A percentile compares a stretch with the other conserved stretches of the same genome.
These are phyloP conservation scores for Botrytis elliptica DNA, from an alignment of 2,329 filamentous ascomycete genomes.

Conservation along the genomic window DNA sequence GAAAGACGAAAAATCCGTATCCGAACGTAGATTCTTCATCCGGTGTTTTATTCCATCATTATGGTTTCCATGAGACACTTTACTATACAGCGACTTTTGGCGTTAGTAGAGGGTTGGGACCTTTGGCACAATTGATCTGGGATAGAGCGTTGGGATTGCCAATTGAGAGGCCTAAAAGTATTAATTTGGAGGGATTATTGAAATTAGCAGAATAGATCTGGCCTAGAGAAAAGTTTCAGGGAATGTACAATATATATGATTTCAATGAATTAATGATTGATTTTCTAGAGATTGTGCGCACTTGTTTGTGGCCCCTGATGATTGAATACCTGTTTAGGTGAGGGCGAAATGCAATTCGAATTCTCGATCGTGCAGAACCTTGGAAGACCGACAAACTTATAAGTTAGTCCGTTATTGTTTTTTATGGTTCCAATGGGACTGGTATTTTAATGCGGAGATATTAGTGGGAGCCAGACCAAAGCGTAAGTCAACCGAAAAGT, in stretches of 20 bases:
- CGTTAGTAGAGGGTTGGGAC: slow-evolving; percentile 72
- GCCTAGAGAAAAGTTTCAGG: not conserved
- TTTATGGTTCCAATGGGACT: not conserved
- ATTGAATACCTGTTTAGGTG: not conserved
- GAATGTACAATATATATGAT: not conserved
- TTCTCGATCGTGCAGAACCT: not conserved
- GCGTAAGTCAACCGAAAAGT: not conserved
- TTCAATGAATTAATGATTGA: not conserved
- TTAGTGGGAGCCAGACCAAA: rapidly evolving
- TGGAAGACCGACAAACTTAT: not conserved
- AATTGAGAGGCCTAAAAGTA: slow-evolving; percentile 97
- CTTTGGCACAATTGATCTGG: slow-evolving; percentile 93
- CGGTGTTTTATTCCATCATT: slow-evolving; percentile 96
- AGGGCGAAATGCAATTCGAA: not conserved
- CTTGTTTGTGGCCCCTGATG: not conserved
- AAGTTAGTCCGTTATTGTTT: not conserved
- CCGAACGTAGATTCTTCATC: slow-evolving; percentile 95
- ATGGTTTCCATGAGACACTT: slow-evolving; percentile 93
- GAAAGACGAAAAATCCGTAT: slow-evolving; percentile 97
- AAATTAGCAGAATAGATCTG: slow-evolving; percentile 55
- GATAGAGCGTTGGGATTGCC: slow-evolving; percentile 89
- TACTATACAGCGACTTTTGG: slow-evolving; percentile 83
- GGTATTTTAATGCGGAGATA: rapidly evolving
- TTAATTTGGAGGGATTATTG: slow-evolving; percentile 84
- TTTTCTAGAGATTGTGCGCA: not conserved